Evolutionary conservation across 306 rosid genomes (phyloP), one percentile per base, ranked within the genome.

Genomic region (Ormosia semicastrata): DNA sequence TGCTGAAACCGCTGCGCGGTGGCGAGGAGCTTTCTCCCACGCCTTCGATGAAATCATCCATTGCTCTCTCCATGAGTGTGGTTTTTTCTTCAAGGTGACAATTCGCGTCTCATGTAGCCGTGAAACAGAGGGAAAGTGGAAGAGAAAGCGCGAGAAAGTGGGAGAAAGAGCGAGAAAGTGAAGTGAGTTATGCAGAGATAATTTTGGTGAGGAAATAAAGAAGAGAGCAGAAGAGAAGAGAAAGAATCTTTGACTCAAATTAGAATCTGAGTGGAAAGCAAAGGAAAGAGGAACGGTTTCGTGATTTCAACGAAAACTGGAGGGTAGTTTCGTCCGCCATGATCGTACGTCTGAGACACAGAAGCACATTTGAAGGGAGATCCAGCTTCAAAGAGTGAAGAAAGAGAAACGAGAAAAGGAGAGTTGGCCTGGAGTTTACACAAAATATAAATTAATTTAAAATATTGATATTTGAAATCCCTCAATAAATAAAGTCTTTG

Each of bases 1-100:
- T 90, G 36, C 62, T 82, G 89, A 87, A 95, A 50, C 93, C 87
- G 46, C 81, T 85, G 41, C 94, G 84, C 29, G 97, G 97, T 34
- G 99, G 99, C 78, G 99, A 96, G 52, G 93, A 92, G 81, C 99
- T 96, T 89, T 96, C 99, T 64, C 99, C 99, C 1, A 96, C 92
- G 29, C 99, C 99, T 83, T 96, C 99, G 24, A 86, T 78, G 50
- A 93, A 96, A 92, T 96, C 99, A 92, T 96, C 99, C 97, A 94
- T 91, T 2, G 17, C 75, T 18, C 33, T n/a, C 5, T 44, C 49
- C 8, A 44, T 2, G 1, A 24, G 24, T 24, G 24, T 24, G 18
- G 56, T 15, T 86, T 10, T 37, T 65, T 29, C 34, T 50, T 57
- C 66, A 83, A 81, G 56, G 13, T 43, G 59, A 71, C 1, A 33